Evolutionary conservation across 495 filamentous ascomycete genomes (phyloP).

Genomic region (Sphaerosporella brunnea): DNA sequence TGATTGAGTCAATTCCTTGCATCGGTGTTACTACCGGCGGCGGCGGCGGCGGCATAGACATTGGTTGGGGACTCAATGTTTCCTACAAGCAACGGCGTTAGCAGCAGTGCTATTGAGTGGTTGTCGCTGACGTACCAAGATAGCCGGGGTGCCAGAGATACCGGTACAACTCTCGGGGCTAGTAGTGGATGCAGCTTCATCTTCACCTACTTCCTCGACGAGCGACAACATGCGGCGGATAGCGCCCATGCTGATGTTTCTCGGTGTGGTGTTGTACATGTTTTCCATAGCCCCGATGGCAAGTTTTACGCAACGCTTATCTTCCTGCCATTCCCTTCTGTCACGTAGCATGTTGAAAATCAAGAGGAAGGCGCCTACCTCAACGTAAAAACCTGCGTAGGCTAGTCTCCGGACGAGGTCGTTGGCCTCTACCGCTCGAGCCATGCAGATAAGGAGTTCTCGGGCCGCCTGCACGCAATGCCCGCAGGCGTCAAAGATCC

Average conservation of each 20-base stretch:
- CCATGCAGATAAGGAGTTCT: neutral
- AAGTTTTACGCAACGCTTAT: neutral
- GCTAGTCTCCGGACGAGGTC: constrained; percentile 1
- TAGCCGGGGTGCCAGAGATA: neutral
- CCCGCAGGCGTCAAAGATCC: constrained; percentile 1
- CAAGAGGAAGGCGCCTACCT: constrained; percentile 2
- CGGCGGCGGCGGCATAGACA: neutral
- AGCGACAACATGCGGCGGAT: constrained; percentile 5
- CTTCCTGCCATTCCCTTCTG: neutral
- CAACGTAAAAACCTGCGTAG: constrained; percentile 4
- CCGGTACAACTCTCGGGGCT: neutral
- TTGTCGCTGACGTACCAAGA: neutral
- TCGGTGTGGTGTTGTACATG: neutral
- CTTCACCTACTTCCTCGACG: neutral
- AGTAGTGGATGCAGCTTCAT: neutral
- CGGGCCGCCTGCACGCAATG: neutral
- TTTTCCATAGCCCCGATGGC: neutral
- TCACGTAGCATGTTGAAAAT: constrained; percentile 7
- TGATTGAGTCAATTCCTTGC: neutral
- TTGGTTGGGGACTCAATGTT: neutral
- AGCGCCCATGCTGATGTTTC: neutral
- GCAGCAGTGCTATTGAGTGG: neutral
- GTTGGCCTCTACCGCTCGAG: neutral
- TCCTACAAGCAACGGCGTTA: neutral
- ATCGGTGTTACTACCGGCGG: neutral